Evolutionary conservation across 192 early-diverging fungal species (phyloP), one percentile per base, ranked within the genome.

Genomic region (Gonapodya prolifera): DNA sequence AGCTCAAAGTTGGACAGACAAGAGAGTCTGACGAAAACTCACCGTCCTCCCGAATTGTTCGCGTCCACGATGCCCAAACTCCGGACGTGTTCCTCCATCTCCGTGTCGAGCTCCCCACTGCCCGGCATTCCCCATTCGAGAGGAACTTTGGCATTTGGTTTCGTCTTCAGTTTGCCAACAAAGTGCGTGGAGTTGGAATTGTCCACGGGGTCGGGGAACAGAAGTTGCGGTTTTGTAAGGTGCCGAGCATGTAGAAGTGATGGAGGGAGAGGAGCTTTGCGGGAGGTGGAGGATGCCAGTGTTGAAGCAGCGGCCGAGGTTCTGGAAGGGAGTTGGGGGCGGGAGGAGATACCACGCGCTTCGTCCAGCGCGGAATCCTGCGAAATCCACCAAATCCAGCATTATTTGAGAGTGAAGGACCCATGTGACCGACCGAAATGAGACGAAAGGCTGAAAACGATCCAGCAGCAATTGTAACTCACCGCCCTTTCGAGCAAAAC

Each of bases 141-240:
- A 8, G 95, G 92, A 1, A 89, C 88, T 23, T 79, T 79, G 0
- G 96, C 94, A 78, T 98, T 89, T 61, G 91, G 91, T 81, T 99
- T 99, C 13, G 84, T 75, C 16, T 78, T 85, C 77, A 99, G 89
- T 78, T 94, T 96, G 78, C 90, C 86, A 29, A 90, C 85, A 82
- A 93, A 96, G 18, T 93, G 94, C 34, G 87, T 83, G 1, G 71
- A 82, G 34, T 85, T 80, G 0, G 92, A 92, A 77, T 99, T 99
- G 82, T 99, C 96, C 17, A 97, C 83, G 23, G 81, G 86, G 79
- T 97, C 96, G 30, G 87, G 85, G 80, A 99, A 99, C 23, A 81
- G 81, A 35, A 96, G 78, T 84, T 99, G 98, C 73, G 98, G 98
- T 8, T 95, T 85, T 69, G 87, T 79, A 70, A 97, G 90, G 78